Evolutionary conservation across 345 rosid species (phyloP).

Genomic region (Eucalyptus sideroxylon): DNA sequence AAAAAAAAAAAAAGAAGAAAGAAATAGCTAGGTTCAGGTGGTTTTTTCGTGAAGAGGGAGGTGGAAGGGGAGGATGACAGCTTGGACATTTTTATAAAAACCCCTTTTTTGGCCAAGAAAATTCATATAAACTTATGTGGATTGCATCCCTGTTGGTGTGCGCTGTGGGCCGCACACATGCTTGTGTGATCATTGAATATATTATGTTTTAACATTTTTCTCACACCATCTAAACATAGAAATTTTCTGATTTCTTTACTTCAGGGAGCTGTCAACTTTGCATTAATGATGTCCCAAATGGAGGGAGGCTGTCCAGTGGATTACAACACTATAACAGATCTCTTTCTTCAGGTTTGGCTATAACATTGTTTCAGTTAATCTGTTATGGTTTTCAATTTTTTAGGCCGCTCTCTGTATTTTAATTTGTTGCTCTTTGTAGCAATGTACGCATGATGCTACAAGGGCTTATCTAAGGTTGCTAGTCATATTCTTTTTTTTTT

Average conservation of each 20-base stretch:
- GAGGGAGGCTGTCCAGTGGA: conserved; percentile 96
- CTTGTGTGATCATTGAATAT: background rate
- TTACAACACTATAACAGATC: conserved; percentile 90
- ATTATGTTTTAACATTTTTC: background rate
- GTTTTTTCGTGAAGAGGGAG: background rate
- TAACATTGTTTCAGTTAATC: background rate
- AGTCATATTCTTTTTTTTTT: background rate
- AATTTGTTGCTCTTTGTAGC: background rate
- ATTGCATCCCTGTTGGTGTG: background rate
- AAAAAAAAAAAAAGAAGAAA: no score
- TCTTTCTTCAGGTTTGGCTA: conserved; percentile 77
- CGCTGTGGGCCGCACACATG: background rate
- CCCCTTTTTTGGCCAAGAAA: background rate
- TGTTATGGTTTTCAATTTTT: background rate
- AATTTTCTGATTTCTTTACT: background rate
- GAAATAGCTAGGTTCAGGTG: background rate
- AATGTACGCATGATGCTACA: background rate
- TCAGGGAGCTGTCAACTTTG: conserved; percentile 97
- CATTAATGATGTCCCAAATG: conserved; percentile 99
- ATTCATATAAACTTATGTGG: background rate
- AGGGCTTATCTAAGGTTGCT: background rate
- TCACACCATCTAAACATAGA: background rate
- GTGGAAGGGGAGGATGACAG: background rate
- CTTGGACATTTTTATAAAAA: background rate
- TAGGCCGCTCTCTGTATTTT: background rate